Conservation (phyloP, 225 moss, liverwort and hornwort genomes). For the Pseudoscleropodium purum region DNA sequence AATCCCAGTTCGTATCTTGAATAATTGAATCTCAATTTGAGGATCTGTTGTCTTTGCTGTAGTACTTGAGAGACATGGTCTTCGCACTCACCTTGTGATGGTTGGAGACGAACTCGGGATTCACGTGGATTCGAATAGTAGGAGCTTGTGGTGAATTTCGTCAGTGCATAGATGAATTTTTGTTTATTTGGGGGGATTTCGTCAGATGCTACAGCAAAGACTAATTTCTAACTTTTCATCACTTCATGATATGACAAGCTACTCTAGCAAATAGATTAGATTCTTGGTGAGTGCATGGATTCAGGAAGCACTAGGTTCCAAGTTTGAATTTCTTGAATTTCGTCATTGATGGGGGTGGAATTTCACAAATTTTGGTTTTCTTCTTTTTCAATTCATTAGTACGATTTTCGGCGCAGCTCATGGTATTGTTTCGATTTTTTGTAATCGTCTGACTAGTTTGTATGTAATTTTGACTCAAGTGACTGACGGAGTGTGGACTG, state of each 20-base stretch:
- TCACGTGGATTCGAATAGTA: background rate
- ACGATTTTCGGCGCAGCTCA: too few species aligned
- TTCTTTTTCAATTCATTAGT: background rate
- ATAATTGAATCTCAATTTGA: background rate
- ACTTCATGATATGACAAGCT: background rate
- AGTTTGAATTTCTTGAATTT: background rate
- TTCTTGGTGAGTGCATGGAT: background rate
- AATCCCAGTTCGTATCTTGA: background rate
- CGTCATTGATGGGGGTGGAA: background rate
- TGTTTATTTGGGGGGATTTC: background rate
- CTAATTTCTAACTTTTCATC: background rate
- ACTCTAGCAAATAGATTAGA: background rate
- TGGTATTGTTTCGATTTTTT: background rate
- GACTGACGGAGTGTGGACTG: background rate
- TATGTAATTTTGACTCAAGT: background rate
- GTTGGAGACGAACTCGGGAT: background rate
- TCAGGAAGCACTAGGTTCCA: background rate
- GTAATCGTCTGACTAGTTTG: background rate
- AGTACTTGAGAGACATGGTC: background rate
- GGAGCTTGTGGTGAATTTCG: background rate
- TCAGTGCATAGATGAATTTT: background rate
- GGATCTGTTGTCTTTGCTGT: background rate
- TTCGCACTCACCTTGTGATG: background rate
- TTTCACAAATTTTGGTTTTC: background rate
- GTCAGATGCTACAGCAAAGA: background rate